Evolutionary conservation across 805 yeast genomes (phyloP).

Genomic region (Zygosaccharomyces bailii): DNA sequence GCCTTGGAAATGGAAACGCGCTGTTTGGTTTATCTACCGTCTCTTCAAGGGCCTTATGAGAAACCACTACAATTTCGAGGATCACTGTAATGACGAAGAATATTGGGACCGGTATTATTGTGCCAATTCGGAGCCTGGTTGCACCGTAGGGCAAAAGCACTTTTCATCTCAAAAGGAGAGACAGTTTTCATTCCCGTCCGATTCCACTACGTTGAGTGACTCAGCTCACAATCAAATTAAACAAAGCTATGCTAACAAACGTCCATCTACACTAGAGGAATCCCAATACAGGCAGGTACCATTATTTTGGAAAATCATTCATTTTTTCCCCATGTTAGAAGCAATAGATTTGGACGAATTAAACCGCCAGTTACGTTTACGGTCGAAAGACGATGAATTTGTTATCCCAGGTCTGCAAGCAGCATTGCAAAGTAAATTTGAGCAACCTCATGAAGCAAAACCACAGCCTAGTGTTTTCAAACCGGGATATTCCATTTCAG

Average conservation of each 20-base stretch:
- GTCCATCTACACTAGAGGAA: neutral
- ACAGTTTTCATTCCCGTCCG: slow-evolving; percentile 17
- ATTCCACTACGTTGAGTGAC: slow-evolving; percentile 14
- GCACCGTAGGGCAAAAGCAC: slow-evolving; percentile 3
- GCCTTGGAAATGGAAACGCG: slow-evolving; percentile 24
- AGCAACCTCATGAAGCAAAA: neutral
- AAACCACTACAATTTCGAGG: slow-evolving; percentile 20
- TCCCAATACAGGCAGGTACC: slow-evolving; percentile 20
- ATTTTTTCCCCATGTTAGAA: slow-evolving; percentile 29
- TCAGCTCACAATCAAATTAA: slow-evolving; percentile 1
- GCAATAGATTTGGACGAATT: slow-evolving; percentile 36
- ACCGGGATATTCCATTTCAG: slow-evolving; percentile 10
- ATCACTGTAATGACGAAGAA: slow-evolving; percentile 27
- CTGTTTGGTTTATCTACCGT: slow-evolving; percentile 27
- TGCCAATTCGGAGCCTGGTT: slow-evolving; percentile 3
- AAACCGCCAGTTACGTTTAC: slow-evolving; percentile 24
- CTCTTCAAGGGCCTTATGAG: slow-evolving; percentile 18
- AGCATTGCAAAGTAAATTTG: slow-evolving; percentile 9
- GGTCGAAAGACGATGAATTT: slow-evolving; percentile 19
- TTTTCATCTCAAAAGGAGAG: slow-evolving; percentile 11
- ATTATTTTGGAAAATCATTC: slow-evolving; percentile 28
- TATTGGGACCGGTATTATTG: slow-evolving; percentile 25
- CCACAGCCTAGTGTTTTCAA: slow-evolving; percentile 5
- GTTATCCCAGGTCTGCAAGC: slow-evolving; percentile 27
- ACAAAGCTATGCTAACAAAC: neutral